Evolutionary conservation across 768 basidiomycete genomes (phyloP).

Genomic region (Trichaptum fuscoviolaceum): DNA sequence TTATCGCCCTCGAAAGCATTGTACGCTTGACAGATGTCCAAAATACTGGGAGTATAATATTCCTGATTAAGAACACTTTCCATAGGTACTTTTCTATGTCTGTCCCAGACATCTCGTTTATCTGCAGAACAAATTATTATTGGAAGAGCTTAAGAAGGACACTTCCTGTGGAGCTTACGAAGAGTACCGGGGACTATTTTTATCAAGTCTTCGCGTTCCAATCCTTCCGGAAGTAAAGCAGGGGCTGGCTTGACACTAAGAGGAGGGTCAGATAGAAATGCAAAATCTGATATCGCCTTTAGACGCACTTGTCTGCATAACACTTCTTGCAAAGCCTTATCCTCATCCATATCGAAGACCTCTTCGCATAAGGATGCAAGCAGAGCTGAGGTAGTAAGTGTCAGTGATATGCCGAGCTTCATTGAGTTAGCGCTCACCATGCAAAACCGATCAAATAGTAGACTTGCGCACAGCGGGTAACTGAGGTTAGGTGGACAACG

Average conservation of each 20-base stretch:
- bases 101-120: background rate
- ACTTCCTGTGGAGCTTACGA: background rate
- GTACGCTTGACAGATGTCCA: background rate
- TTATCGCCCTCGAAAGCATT: background rate
- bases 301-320: background rate
- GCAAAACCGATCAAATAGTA: background rate
- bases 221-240: background rate
- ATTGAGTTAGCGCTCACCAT: background rate
- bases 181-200: background rate
- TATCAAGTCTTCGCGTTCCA: background rate
- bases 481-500: background rate
- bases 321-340: background rate
- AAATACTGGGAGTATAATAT: background rate
- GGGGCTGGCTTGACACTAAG: background rate
- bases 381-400: background rate
- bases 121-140: background rate
- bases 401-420: background rate
- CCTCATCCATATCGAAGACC: background rate
- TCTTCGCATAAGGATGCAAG: background rate
- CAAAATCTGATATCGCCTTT: background rate
- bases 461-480: background rate
- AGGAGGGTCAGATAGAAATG: background rate
- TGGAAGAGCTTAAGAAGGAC: background rate
- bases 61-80: background rate
- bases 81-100: background rate